Percentiles rank a stretch among this genome's conserved stretches.
Conservation (phyloP, 2,329 filamentous ascomycete genomes). For the Phyllosticta citribraziliensis region DNA sequence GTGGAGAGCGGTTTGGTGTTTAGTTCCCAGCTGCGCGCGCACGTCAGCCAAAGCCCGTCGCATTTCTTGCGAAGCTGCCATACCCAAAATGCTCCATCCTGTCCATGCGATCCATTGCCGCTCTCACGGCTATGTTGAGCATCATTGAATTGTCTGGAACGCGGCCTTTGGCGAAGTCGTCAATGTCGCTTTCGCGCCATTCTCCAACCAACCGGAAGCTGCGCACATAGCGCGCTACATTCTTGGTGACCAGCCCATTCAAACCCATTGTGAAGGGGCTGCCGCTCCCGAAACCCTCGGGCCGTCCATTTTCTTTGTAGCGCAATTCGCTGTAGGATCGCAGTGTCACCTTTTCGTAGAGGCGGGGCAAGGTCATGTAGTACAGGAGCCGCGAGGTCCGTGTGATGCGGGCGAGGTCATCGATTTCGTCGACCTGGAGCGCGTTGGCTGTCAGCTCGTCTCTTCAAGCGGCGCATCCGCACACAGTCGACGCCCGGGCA, state of each 20-base stretch:
- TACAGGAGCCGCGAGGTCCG: constrained; percentile 52
- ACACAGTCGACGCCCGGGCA: background rate
- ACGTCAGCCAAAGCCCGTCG: constrained; percentile 15
- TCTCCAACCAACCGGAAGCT: constrained; percentile 44
- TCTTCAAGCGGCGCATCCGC: background rate
- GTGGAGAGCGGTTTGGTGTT: constrained; percentile 51
- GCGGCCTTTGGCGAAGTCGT: constrained; percentile 49
- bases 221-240: constrained; percentile 43
- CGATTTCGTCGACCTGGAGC: constrained; percentile 45
- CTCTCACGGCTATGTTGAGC: constrained; percentile 50
- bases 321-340: constrained; percentile 50
- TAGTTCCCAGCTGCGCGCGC: constrained; percentile 44
- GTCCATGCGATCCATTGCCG: constrained; percentile 49
- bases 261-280: constrained; percentile 55
- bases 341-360: constrained; percentile 48
- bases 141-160: constrained; percentile 57
- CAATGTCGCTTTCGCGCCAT: constrained; percentile 47
- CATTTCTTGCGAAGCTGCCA: constrained; percentile 11
- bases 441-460: background rate
- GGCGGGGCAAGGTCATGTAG: constrained; percentile 53
- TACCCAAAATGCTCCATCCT: constrained; percentile 45
- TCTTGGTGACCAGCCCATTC: constrained; percentile 50
- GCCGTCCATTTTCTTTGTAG: constrained; percentile 43
- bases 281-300: constrained; percentile 52
- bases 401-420: constrained; percentile 49